Percentiles rank a stretch among this genome's conserved stretches.
phyloP scores from a whole-genome alignment of 1,284 basidiomycete genomes.

The Cystobasidium sp. region DNA sequence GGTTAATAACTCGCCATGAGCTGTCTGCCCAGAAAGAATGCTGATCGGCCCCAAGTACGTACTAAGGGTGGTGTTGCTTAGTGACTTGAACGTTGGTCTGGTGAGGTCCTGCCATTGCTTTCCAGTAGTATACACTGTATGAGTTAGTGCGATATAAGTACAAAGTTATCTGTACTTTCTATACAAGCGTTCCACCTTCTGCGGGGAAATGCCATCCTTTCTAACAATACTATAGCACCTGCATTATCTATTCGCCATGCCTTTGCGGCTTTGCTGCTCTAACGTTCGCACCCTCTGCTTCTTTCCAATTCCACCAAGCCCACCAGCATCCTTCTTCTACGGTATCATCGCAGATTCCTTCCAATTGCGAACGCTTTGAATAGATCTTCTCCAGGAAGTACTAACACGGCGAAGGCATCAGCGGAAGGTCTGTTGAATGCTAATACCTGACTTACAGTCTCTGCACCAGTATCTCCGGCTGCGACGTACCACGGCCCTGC shows the following conservation, averaged over 20 bases:
- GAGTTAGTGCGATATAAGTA: too few species aligned
- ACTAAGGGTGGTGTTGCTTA: too few species aligned
- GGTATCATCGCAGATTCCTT: slow-evolving; percentile 34
- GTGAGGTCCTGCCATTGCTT: too few species aligned
- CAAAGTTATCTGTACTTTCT: too few species aligned
- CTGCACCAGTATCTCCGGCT: slow-evolving; percentile 10
- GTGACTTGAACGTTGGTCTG: too few species aligned
- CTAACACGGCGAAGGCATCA: not conserved
- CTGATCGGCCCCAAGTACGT: too few species aligned
- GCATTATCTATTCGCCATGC: not conserved
- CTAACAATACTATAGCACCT: not conserved
- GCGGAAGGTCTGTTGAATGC: not conserved
- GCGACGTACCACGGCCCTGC: slow-evolving; percentile 16
- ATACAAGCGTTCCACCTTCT: too few species aligned
- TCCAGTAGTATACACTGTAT: too few species aligned
- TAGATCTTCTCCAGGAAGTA: slow-evolving; percentile 36
- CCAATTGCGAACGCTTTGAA: slow-evolving; percentile 17
- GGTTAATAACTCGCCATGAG: too few species aligned
- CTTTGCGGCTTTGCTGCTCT: not conserved
- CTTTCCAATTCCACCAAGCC: slow-evolving; percentile 34
- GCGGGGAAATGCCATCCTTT: too few species aligned
- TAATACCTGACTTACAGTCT: slow-evolving; percentile 15
- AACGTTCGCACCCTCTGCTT: slow-evolving; percentile 1
- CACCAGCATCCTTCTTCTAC: slow-evolving; percentile 32
- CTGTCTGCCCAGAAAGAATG: too few species aligned